Evolutionary conservation across 1,284 basidiomycete genomes (phyloP).

Genomic region (Tetrapyrgos nigripes): DNA sequence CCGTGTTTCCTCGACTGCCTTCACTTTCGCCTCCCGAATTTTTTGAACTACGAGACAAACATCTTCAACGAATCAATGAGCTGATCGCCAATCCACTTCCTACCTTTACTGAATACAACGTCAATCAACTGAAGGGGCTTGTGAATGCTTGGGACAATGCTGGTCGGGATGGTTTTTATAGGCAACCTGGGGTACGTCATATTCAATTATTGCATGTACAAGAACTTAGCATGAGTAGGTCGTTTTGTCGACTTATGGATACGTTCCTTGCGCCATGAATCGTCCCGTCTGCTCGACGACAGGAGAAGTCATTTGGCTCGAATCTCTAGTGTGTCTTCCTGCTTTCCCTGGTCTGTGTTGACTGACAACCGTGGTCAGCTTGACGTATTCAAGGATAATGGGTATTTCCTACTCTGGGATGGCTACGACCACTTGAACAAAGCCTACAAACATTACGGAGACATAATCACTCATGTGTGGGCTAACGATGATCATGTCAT

Average conservation of each 20-base stretch:
- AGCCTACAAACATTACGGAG: constrained; percentile 4
- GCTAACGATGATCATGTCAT: constrained; percentile 3
- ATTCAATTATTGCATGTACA: not conserved
- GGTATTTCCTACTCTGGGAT: constrained; percentile 6
- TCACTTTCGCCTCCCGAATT: not conserved
- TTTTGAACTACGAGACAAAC: not conserved
- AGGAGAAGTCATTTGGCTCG: constrained; percentile 10
- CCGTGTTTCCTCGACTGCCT: not conserved
- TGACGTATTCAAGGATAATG: constrained; percentile 7
- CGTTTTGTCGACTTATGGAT: constrained; percentile 9
- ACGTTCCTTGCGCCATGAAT: constrained; percentile 9
- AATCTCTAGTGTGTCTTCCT: not conserved
- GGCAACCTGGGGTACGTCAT: constrained; percentile 5
- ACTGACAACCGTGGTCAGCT: not conserved
- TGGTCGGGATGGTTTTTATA: not conserved
- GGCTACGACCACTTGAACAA: constrained; percentile 2
- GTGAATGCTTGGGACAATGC: constrained; percentile 5
- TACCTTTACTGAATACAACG: constrained; percentile 1
- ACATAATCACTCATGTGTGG: constrained; percentile 11
- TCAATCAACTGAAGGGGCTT: constrained; percentile 3
- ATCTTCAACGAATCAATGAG: not conserved
- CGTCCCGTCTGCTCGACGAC: constrained; percentile 2
- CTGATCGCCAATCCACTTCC: not conserved
- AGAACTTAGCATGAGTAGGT: not conserved
- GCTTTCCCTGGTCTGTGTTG: not conserved